Conservation (phyloP, 345 rosid genomes). For the Camelina sativa region DNA sequence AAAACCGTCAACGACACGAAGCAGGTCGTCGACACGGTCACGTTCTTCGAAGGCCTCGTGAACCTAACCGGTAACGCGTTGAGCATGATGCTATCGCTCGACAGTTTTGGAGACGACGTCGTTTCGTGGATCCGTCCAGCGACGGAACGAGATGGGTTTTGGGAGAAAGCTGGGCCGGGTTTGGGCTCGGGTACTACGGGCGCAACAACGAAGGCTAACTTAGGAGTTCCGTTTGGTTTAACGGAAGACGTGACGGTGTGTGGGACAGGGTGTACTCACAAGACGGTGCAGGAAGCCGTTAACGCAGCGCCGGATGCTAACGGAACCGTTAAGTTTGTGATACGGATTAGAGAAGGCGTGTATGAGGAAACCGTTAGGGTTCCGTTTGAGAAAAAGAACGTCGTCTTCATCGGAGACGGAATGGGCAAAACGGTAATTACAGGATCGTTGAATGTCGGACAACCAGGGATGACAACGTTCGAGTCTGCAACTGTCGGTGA, state of each 20-base stretch:
- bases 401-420: slow-evolving; percentile 85
- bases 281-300: slow-evolving; percentile 83
- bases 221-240: slow-evolving; percentile 55
- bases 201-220: slow-evolving; percentile 15
- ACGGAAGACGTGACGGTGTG: slow-evolving; percentile 77
- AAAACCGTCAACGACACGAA: slow-evolving; percentile 74
- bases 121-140: slow-evolving; percentile 64
- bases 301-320: slow-evolving; percentile 70
- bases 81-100: slow-evolving; percentile 70
- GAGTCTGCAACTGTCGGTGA: slow-evolving; percentile 86
- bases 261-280: slow-evolving; percentile 45
- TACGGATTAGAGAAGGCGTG: slow-evolving; percentile 66
- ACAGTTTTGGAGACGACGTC: slow-evolving; percentile 53
- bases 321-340: slow-evolving; percentile 55
- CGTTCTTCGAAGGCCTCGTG: slow-evolving; percentile 55
- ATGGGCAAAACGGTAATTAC: slow-evolving; percentile 86
- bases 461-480: slow-evolving; percentile 65
- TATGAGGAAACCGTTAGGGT: slow-evolving; percentile 83
- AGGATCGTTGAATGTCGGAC: slow-evolving; percentile 58
- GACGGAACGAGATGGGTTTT: slow-evolving; percentile 82
- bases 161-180: too few relatives aligned
- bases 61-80: slow-evolving; percentile 68
- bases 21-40: slow-evolving; percentile 53
- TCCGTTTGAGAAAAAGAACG: slow-evolving; percentile 77
- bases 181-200: slow-evolving; percentile 15